A percentile compares a stretch with the other conserved stretches of the same genome.
Evolutionary conservation across 2,329 filamentous ascomycete species (phyloP).

Genomic region (Phoma sp.): DNA sequence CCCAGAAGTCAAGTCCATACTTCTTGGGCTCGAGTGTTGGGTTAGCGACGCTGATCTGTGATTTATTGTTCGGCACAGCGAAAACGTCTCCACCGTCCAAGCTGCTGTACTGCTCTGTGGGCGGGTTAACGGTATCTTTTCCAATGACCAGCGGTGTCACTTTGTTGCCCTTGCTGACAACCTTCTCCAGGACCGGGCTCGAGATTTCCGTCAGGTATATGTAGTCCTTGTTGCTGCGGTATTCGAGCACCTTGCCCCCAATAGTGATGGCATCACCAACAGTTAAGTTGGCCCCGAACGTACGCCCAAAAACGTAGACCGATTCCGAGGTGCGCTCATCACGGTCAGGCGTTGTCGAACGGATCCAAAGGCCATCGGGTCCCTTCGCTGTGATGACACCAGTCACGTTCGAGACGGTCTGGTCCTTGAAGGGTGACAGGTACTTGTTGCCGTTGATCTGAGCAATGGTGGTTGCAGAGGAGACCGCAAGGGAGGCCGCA

Average conservation of each 20-base stretch:
- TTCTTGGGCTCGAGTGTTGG: constrained; percentile 65
- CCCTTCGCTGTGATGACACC: constrained; percentile 72
- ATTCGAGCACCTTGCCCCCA: constrained; percentile 67
- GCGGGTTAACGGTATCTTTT: constrained; percentile 63
- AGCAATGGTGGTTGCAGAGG: constrained; percentile 46
- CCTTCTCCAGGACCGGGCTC: constrained; percentile 61
- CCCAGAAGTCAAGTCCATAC: constrained; percentile 78
- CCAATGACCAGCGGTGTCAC: constrained; percentile 69
- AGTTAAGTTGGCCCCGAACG: constrained; percentile 59
- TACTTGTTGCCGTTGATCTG: constrained; percentile 74
- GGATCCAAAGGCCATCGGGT: constrained; percentile 69
- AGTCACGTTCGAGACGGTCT: constrained; percentile 65
- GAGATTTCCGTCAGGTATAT: constrained; percentile 70
- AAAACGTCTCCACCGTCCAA: constrained; percentile 73
- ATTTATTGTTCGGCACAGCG: constrained; percentile 68
- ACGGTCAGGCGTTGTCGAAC: constrained; percentile 64
- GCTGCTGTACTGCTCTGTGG: constrained; percentile 66
- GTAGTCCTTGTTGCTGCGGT: constrained; percentile 63
- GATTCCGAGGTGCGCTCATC: constrained; percentile 68
- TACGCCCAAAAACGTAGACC: constrained; percentile 68
- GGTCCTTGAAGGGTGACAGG: constrained; percentile 66
- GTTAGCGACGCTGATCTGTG: constrained; percentile 65
- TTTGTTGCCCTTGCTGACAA: constrained; percentile 62
- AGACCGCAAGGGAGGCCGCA: constrained; percentile 24
- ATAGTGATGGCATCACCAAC: constrained; percentile 70